A percentile compares a stretch with the other conserved stretches of the same genome.
These are phyloP conservation scores for Apiotrichum gamsii DNA, from an alignment of 1,284 basidiomycete species.

Conservation along the genomic window DNA sequence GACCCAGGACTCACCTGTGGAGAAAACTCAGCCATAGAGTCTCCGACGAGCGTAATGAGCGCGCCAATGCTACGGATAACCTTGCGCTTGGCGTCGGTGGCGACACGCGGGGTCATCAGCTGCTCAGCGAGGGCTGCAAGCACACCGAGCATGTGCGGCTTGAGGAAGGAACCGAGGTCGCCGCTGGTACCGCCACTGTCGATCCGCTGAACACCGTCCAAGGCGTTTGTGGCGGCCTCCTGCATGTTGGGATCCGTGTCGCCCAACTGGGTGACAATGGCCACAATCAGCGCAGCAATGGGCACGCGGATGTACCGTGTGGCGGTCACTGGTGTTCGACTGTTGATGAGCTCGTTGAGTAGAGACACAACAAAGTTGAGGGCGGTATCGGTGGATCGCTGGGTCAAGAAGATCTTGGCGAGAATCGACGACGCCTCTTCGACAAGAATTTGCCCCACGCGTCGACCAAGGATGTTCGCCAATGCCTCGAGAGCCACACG, in stretches of 20 bases:
- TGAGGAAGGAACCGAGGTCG: slow-evolving; percentile 59
- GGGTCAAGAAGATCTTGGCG: slow-evolving; percentile 62
- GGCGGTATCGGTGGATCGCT: slow-evolving; percentile 34
- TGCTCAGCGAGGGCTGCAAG: slow-evolving; percentile 74
- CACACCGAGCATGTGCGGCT: slow-evolving; percentile 70
- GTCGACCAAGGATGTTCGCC: slow-evolving; percentile 51
- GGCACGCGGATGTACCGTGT: slow-evolving; percentile 54
- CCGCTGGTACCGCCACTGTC: slow-evolving; percentile 22
- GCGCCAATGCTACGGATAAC: slow-evolving; percentile 73
- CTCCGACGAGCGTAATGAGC: slow-evolving; percentile 66
- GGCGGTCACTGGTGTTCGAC: slow-evolving; percentile 8
- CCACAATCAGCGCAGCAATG: slow-evolving; percentile 61
- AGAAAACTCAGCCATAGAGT: slow-evolving; percentile 64
- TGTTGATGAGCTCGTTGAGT: slow-evolving; percentile 36
- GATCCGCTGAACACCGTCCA: slow-evolving; percentile 59
- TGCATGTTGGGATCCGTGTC: slow-evolving; percentile 57
- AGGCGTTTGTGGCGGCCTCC: slow-evolving; percentile 50
- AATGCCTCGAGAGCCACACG: slow-evolving; percentile 48
- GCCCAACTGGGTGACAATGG: slow-evolving; percentile 69
- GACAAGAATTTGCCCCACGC: slow-evolving; percentile 57
- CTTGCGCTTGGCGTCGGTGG: slow-evolving; percentile 60
- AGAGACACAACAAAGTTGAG: slow-evolving; percentile 59
- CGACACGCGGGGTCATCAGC: slow-evolving; percentile 66
- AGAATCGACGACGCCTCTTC: slow-evolving; percentile 62
- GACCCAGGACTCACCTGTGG: slow-evolving; percentile 64